Evolutionary conservation across 2,329 filamentous ascomycete genomes (phyloP).

Genomic region (Sphaerulina vaccinii): DNA sequence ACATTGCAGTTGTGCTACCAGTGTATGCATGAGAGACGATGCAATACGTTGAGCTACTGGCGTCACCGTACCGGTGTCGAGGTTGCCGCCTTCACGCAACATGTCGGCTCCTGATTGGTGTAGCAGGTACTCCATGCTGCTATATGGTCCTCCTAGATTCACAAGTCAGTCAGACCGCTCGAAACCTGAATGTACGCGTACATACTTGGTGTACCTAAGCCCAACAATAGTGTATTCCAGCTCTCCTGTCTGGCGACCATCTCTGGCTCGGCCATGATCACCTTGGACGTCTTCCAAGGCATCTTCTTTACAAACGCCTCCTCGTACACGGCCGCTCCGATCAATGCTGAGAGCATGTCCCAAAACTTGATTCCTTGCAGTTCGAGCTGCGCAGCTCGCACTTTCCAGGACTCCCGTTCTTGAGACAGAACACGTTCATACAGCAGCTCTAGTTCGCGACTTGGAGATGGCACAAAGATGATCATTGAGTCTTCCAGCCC

Average conservation of each 20-base stretch:
- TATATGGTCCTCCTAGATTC: not conserved
- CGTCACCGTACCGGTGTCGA: not conserved
- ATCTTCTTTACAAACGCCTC: not conserved
- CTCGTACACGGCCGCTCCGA: not conserved
- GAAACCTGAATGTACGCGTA: not conserved
- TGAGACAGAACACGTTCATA: not conserved
- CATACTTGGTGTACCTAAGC: not conserved
- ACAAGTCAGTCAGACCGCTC: not conserved
- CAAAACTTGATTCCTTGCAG: not conserved
- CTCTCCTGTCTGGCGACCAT: not conserved
- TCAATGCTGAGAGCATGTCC: not conserved
- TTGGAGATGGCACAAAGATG: not conserved
- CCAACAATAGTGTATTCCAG: not conserved
- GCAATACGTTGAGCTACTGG: not conserved
- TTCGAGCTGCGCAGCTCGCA: not conserved
- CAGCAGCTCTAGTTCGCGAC: not conserved
- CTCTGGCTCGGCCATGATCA: not conserved
- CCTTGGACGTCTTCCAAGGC: not conserved
- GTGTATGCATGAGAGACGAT: not conserved
- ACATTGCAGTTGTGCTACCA: not conserved
- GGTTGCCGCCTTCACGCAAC: not conserved
- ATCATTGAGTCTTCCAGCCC: not conserved
- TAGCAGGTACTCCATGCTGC: not conserved
- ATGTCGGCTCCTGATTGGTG: not conserved
- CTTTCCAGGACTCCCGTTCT: not conserved